Percentiles rank a stretch among this genome's conserved stretches.
Evolutionary conservation across 2,329 filamentous ascomycete species (phyloP).

Genomic region (Drechslerella dactyloides): DNA sequence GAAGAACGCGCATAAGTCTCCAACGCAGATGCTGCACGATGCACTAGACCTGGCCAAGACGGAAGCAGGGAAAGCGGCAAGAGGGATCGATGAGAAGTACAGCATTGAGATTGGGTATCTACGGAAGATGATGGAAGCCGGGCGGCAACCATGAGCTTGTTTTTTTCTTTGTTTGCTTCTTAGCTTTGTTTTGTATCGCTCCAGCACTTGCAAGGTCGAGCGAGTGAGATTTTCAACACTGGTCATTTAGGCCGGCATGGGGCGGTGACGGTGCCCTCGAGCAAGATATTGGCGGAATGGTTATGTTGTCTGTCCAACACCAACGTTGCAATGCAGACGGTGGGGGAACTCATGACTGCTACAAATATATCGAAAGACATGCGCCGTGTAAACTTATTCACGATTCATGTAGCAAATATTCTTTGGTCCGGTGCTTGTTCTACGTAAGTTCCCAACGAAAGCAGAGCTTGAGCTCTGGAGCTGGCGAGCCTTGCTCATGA

Average conservation of each 20-base stretch:
- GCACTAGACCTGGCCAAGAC: conserved; percentile 37
- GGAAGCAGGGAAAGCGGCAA: conserved; percentile 25
- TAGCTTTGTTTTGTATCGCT: not conserved
- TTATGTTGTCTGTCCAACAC: not conserved
- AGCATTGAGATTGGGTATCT: conserved; percentile 49
- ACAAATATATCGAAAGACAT: too few species aligned
- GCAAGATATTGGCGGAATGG: too few species aligned
- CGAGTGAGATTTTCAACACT: not conserved
- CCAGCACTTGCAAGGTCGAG: not conserved
- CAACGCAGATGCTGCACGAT: conserved; percentile 39
- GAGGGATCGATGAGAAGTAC: conserved; percentile 47
- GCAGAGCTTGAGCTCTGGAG: too few species aligned
- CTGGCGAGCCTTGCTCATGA: too few species aligned
- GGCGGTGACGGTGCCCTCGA: too few species aligned
- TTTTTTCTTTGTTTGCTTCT: not conserved
- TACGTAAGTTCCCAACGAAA: too few species aligned
- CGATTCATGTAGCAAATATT: too few species aligned
- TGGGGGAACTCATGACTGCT: too few species aligned
- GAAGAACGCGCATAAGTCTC: conserved; percentile 46
- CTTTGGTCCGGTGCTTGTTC: too few species aligned
- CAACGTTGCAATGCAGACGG: too few species aligned
- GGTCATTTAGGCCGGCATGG: too few species aligned
- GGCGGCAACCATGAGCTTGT: not conserved
- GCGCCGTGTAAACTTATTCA: too few species aligned
- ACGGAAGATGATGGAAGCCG: conserved; percentile 49